phyloP scores from a whole-genome alignment of 495 filamentous ascomycete genomes.

The Trichocladium antarcticum region DNA sequence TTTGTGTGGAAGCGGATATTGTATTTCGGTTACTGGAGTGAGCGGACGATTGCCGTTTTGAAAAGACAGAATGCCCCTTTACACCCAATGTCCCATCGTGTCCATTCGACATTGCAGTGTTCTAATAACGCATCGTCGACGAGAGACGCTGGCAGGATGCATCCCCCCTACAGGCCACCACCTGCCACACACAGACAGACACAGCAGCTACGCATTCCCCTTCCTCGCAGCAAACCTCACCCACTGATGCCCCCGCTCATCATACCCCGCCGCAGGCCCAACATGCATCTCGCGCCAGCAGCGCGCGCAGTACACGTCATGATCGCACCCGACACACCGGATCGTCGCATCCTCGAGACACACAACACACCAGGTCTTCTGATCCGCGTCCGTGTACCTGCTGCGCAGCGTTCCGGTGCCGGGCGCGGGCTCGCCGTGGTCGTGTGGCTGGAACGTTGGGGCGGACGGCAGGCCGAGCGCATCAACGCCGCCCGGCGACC shows the following conservation, averaged over 20 bases:
- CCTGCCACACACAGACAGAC: too few species aligned
- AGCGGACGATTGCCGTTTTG: too few species aligned
- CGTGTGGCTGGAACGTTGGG: conserved; percentile 41
- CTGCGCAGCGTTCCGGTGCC: background rate
- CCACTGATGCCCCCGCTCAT: conserved; percentile 44
- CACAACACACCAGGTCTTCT: conserved; percentile 58
- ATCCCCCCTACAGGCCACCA: too few species aligned
- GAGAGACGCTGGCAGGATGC: too few species aligned
- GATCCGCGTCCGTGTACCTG: conserved; percentile 49
- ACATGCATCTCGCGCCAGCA: conserved; percentile 64
- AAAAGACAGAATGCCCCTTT: too few species aligned
- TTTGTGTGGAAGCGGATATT: too few species aligned
- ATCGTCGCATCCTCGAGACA: conserved; percentile 57
- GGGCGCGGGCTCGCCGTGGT: conserved; percentile 10
- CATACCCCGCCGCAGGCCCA: conserved; percentile 45
- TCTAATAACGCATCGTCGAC: too few species aligned
- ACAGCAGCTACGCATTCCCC: too few species aligned
- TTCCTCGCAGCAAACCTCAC: conserved; percentile 24
- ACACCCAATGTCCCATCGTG: too few species aligned
- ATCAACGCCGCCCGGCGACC: conserved; percentile 15
- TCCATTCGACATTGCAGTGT: too few species aligned
- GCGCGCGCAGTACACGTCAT: conserved; percentile 51
- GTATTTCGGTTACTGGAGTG: too few species aligned
- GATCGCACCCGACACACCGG: conserved; percentile 51
- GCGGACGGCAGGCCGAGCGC: conserved; percentile 41